These are phyloP conservation scores for Calycina marina DNA, from an alignment of 2,329 filamentous ascomycete species.

Conservation along the genomic window DNA sequence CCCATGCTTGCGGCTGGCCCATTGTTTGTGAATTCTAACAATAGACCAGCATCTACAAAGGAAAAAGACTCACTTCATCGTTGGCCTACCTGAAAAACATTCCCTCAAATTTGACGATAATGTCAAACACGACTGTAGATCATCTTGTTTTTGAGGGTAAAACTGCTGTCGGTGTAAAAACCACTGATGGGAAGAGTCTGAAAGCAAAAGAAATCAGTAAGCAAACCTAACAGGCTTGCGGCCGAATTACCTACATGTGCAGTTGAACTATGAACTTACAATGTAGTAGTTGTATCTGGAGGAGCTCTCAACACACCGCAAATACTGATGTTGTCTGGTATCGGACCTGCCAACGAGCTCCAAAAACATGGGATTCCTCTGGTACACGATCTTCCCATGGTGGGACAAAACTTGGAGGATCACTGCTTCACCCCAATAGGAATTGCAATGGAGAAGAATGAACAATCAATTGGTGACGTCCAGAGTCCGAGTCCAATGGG, in stretches of 20 bases:
- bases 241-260: constrained; percentile 31
- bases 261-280: constrained; percentile 23
- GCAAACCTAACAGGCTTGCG: constrained; percentile 36
- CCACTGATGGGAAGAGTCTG: constrained; percentile 24
- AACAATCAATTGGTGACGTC: constrained; percentile 26
- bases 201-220: constrained; percentile 29
- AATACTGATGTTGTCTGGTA: constrained; percentile 31
- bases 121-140: constrained; percentile 33
- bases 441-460: constrained; percentile 26
- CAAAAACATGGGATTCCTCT: constrained; percentile 12
- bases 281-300: constrained; percentile 30
- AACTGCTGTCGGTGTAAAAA: constrained; percentile 30
- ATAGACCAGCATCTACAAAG: constrained; percentile 34
- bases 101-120: constrained; percentile 35
- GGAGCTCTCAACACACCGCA: constrained; percentile 28
- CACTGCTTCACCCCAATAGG: constrained; percentile 33
- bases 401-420: constrained; percentile 29
- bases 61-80: constrained; percentile 33
- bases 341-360: constrained; percentile 26
- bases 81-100: constrained; percentile 32
- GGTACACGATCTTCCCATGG: constrained; percentile 22
- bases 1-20: no score
- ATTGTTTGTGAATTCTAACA: no score
- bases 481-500: constrained; percentile 28
- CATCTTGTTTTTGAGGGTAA: constrained; percentile 32